Base-by-base conservation (phyloP, 1,284 basidiomycete genomes). In the Neotropicomus parvogracilis region DNA sequence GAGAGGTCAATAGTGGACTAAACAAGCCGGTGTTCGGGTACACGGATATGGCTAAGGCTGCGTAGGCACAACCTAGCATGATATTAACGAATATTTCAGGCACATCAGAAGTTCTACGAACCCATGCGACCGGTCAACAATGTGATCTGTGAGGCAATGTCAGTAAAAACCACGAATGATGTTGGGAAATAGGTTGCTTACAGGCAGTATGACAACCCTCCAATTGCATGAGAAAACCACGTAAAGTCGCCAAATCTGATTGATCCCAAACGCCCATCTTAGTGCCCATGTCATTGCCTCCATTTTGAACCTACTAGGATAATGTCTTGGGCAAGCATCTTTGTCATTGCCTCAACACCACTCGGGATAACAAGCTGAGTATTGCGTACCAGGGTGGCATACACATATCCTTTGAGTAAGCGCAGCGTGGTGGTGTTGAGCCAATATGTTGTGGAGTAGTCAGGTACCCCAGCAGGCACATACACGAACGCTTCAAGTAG, bases 211-310 rank as follows among this genome's bases (percentile, higher is more conserved):
- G 21, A 45, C 10, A 10, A 39, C 36, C 17, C 16, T 45, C 44
- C 20, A 26, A 17, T 39, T 12, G 8, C 14, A 34, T 10, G 33
- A 17, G 7, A 17, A 34, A 26, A 43, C 21, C 20, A 32, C 40
- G 16, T 42, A 42, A 10, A 52, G 27, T 35, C 35, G 26, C 48
- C 43, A 39, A n/a, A 51, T 45, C 39, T 52, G 24, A 24, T 24
- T 24, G 8, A 24, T 24, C 4, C 24, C 24, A 24, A 24, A 24
- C 4, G 14, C 8, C 9, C 12, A n/a, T 31, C 17, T 38, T 14
- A 40, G 14, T 20, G 16, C 2, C 9, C 4, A 14, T 19, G 6
- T 8, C 14, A 11, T 20, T 4, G 14, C 1, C 9, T 11, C n/a
- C 2, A 17, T 33, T 6, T 31, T 6, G 11, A 27, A 40, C 40